Evolutionary conservation across 805 yeast species (phyloP), one percentile per base, ranked within the genome.

Genomic region (Zygosaccharomyces rouxii): DNA sequence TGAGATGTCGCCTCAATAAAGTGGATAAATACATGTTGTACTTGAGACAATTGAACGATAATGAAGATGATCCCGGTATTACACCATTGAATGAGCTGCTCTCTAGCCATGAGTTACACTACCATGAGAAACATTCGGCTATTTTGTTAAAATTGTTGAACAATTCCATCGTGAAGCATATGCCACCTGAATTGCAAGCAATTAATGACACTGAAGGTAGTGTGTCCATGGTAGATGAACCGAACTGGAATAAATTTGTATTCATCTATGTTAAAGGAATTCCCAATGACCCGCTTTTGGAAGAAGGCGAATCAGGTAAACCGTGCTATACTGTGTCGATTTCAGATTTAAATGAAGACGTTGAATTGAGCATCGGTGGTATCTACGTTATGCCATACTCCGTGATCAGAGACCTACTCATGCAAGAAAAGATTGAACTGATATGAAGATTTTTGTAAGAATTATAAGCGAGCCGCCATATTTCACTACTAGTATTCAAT

Each of bases 231-330:
- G 73, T 92, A 2, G 85, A 81, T 13, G 76, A 75, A 51, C 98
- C 98, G 0, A 86, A 86, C 42, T 56, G 86, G 61, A 76, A 85
- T 53, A 77, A 74, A 50, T 86, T 94, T 5, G 97, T 94, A 1
- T 89, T 89, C 58, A 71, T 90, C 9, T 53, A 55, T 28, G 68
- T 67, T 3, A 55, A 48, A 5, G 41, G 44, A 13, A 31, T 46
- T 11, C 53, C 51, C 2, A 46, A 30, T 5, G 61, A 60, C 39
- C 57, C 60, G 1, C 43, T 49, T 10, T 74, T 78, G 41, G 84
- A 80, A 1, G 46, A 68, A n/a, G 59, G 58, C 28, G 73, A 71
- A 10, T 62, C 66, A 21, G 67, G 66, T 13, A 70, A 71, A 31
- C 58, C 50, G 7, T 56, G 54, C 44, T 67, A 66, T 46, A 62